Evolutionary conservation across 352 stramenopile species (phyloP).

Genomic region (Globisporangium polare): DNA sequence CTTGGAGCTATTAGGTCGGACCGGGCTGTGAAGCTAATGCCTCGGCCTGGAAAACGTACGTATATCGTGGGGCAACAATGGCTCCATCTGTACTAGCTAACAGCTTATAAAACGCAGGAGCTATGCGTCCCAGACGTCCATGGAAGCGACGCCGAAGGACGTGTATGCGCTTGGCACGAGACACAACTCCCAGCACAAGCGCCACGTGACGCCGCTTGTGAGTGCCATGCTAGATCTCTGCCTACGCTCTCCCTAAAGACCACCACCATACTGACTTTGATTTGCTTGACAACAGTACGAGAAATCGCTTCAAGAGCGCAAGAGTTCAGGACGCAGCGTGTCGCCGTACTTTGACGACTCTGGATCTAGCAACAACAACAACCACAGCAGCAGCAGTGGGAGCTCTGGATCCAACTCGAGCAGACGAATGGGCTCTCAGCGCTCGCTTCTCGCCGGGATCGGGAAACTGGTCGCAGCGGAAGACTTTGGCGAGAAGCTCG

Average conservation of each 20-base stretch:
- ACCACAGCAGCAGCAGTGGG: conserved; percentile 13
- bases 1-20: conserved; percentile 30
- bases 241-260: not conserved
- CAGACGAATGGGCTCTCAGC: conserved; percentile 41
- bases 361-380: conserved; percentile 4
- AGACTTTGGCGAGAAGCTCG: conserved; percentile 33
- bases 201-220: conserved; percentile 62
- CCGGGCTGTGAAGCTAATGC: conserved; percentile 36
- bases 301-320: conserved; percentile 13
- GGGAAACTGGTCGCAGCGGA: conserved; percentile 65
- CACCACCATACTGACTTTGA: not conserved
- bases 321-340: not conserved
- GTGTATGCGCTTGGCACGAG: conserved; percentile 19
- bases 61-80: not conserved
- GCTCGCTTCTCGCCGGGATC: conserved; percentile 72
- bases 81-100: too few species aligned
- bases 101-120: conserved; percentile 28
- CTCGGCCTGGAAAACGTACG: conserved; percentile 72
- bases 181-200: conserved; percentile 61
- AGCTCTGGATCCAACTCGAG: conserved; percentile 34
- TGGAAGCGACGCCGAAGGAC: conserved; percentile 30
- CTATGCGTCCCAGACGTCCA: conserved; percentile 54
- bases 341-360: conserved; percentile 14
- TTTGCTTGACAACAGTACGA: conserved; percentile 21
- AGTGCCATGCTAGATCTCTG: not conserved